phyloP scores from a whole-genome alignment of 352 stramenopile species.

The Phytophthora sansomeana region DNA sequence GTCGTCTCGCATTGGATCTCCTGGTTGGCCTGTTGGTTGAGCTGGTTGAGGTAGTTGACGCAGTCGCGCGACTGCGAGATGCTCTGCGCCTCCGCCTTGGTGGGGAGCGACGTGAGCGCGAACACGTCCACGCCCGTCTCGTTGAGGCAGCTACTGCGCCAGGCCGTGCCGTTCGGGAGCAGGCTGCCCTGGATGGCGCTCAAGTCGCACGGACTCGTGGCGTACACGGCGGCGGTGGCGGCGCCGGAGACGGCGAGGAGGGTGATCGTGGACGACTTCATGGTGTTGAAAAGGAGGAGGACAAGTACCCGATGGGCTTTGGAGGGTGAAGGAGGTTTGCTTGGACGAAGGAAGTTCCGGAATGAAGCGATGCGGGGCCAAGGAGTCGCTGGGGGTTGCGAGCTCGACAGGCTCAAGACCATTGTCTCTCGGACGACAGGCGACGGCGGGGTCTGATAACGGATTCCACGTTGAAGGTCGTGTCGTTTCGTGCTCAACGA shows the following conservation, averaged over 20 bases:
- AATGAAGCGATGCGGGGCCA: slow-evolving; percentile 21
- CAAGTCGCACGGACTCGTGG: slow-evolving; percentile 51
- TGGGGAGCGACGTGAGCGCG: slow-evolving; percentile 46
- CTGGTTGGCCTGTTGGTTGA: slow-evolving; percentile 65
- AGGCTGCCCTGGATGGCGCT: slow-evolving; percentile 55
- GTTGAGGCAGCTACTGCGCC: slow-evolving; percentile 38
- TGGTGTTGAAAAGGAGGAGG: slow-evolving; percentile 1
- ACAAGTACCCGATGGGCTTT: background rate
- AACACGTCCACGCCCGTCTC: slow-evolving; percentile 67
- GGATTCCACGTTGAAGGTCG: slow-evolving; percentile 32
- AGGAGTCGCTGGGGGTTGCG: background rate
- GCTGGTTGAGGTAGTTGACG: slow-evolving; percentile 76
- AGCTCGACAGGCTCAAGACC: background rate
- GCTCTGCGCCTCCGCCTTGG: slow-evolving; percentile 47
- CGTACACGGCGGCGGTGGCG: slow-evolving; percentile 22
- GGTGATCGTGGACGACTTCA: slow-evolving; percentile 37
- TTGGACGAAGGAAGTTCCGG: slow-evolving; percentile 26
- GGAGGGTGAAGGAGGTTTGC: slow-evolving; percentile 8
- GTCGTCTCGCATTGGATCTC: slow-evolving; percentile 59
- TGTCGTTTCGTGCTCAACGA: slow-evolving; percentile 14
- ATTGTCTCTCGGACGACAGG: slow-evolving; percentile 30
- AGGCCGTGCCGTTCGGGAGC: slow-evolving; percentile 57
- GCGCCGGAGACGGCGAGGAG: slow-evolving; percentile 26
- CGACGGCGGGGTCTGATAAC: slow-evolving; percentile 33
- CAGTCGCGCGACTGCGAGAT: slow-evolving; percentile 60